A percentile compares a stretch with the other conserved stretches of the same genome.
These are phyloP conservation scores for Lithospermum erythrorhizon DNA, from an alignment of 257 asterid species.

Conservation along the genomic window DNA sequence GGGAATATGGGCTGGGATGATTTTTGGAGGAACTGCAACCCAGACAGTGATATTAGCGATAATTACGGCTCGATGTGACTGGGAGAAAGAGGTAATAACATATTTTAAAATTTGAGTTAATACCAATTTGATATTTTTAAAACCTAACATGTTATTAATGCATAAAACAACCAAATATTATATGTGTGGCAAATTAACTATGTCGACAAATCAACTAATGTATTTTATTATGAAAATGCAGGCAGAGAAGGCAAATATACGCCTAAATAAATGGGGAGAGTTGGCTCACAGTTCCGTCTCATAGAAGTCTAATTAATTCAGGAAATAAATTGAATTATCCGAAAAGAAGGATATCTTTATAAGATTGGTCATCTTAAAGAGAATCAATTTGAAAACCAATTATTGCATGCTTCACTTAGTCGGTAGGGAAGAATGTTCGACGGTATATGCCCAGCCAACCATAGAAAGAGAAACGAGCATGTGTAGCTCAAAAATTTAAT, in stretches of 20 bases:
- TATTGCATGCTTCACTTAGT: too few species aligned
- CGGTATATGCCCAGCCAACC: too few species aligned
- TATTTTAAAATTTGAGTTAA: too few species aligned
- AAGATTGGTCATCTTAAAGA: not conserved
- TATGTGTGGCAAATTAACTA: too few species aligned
- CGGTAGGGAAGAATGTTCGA: too few species aligned
- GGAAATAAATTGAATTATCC: not conserved
- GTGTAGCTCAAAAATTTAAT: too few species aligned
- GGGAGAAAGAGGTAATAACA: slow-evolving; percentile 38
- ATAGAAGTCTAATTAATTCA: not conserved
- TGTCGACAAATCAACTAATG: too few species aligned
- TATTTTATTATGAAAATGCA: slow-evolving; percentile 19
- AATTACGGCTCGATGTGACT: slow-evolving; percentile 27
- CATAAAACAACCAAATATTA: too few species aligned
- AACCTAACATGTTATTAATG: too few species aligned
- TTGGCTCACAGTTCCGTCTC: slow-evolving; percentile 7
- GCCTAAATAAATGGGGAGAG: slow-evolving; percentile 36
- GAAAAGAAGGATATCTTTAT: not conserved
- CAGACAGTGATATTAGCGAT: slow-evolving; percentile 29
- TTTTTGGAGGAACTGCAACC: slow-evolving; percentile 43
- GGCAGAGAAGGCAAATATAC: slow-evolving; percentile 49
- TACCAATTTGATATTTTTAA: too few species aligned
- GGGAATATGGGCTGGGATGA: slow-evolving; percentile 52
- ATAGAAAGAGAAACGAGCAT: too few species aligned
- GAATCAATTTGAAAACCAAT: too few species aligned